Evolutionary conservation across 2,329 filamentous ascomycete species (phyloP).

Genomic region (Calonectria crousiana): DNA sequence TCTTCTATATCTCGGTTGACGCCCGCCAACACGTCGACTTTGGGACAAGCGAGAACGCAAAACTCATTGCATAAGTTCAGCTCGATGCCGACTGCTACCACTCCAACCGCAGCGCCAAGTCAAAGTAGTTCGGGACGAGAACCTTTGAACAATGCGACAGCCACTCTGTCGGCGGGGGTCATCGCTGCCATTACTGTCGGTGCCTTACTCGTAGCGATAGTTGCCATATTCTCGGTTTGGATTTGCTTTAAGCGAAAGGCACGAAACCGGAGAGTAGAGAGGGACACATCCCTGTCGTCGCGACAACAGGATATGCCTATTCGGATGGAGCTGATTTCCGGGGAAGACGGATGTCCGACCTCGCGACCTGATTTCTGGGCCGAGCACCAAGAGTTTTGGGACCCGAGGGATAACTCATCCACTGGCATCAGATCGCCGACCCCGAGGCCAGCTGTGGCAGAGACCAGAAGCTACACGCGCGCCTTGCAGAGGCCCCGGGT

Average conservation of each 20-base stretch:
- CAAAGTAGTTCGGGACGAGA: conserved; percentile 4
- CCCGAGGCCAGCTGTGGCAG: conserved; percentile 41
- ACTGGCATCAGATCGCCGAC: conserved; percentile 35
- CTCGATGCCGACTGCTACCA: neutral
- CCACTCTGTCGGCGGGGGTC: conserved; percentile 24
- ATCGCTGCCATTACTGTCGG: conserved; percentile 38
- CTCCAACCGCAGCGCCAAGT: neutral
- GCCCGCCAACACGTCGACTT: too few species aligned
- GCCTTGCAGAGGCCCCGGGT: conserved; percentile 38
- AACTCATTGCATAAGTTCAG: too few species aligned
- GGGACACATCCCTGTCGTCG: neutral
- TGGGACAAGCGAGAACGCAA: neutral
- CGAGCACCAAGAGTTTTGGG: conserved; percentile 26
- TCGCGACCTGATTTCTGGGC: conserved; percentile 30
- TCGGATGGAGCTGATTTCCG: conserved; percentile 16
- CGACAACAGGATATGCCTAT: neutral
- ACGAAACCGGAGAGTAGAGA: conserved; percentile 1
- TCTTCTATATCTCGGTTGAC: neutral
- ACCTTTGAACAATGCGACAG: neutral
- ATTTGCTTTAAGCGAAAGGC: conserved; percentile 24
- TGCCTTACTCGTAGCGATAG: conserved; percentile 12
- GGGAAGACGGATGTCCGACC: conserved; percentile 14
- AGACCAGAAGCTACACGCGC: conserved; percentile 39
- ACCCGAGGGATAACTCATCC: conserved; percentile 35
- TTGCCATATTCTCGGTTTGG: conserved; percentile 23